Evolutionary conservation across 2,329 filamentous ascomycete species (phyloP).

Genomic region (Massarina eburnea): DNA sequence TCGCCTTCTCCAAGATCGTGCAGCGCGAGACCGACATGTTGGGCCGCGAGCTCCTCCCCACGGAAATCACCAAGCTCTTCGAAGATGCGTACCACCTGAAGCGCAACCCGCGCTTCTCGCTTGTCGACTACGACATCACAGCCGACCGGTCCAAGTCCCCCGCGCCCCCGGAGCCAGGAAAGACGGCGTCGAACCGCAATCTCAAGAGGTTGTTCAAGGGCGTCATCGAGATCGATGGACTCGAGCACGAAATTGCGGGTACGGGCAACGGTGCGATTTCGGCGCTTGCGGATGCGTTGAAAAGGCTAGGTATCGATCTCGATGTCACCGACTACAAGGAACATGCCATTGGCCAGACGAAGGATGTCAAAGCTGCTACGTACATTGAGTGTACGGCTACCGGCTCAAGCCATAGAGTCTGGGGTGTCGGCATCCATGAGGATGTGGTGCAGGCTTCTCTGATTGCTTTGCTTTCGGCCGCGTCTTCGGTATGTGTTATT

Average conservation of each 20-base stretch:
- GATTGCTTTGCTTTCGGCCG: conserved; percentile 81
- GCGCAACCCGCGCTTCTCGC: conserved; percentile 78
- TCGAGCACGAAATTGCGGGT: conserved; percentile 76
- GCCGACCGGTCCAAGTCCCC: conserved; percentile 80
- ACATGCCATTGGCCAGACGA: conserved; percentile 81
- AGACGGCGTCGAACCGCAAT: conserved; percentile 75
- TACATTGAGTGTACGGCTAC: conserved; percentile 85
- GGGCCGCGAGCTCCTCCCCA: conserved; percentile 79
- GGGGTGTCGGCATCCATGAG: conserved; percentile 90
- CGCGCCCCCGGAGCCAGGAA: conserved; percentile 65
- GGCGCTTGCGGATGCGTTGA: conserved; percentile 79
- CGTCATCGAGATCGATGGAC: conserved; percentile 77
- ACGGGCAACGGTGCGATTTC: conserved; percentile 90
- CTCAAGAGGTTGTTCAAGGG: conserved; percentile 82
- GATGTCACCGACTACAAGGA: conserved; percentile 97
- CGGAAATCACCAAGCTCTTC: conserved; percentile 86
- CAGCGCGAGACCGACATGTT: conserved; percentile 78
- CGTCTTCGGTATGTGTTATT: conserved; percentile 70
- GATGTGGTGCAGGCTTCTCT: conserved; percentile 90
- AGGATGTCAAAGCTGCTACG: conserved; percentile 86
- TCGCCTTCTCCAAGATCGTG: conserved; percentile 86
- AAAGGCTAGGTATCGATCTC: conserved; percentile 76
- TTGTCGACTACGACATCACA: conserved; percentile 90
- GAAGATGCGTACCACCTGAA: conserved; percentile 84
- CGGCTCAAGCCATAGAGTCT: conserved; percentile 71